phyloP scores from a whole-genome alignment of 1,284 basidiomycete genomes.

The Cutaneotrichosporon dermatis region DNA sequence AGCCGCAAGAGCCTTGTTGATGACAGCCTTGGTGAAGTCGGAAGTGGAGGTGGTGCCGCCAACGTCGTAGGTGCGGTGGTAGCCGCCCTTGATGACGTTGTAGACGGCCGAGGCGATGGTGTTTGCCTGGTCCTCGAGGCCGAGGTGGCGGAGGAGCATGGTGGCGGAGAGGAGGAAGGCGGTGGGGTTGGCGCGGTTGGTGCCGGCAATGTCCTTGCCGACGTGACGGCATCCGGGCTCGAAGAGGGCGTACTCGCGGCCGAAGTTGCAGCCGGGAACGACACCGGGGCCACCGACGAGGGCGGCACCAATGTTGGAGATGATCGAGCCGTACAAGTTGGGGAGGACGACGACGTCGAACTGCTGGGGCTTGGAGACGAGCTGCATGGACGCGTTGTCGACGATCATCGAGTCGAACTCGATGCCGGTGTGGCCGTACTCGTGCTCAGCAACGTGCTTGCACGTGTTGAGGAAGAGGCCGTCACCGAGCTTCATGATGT shows the following conservation, averaged over 20 bases:
- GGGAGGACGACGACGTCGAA: conserved; percentile 50
- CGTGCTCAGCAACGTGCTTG: conserved; percentile 84
- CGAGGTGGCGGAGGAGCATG: conserved; percentile 98
- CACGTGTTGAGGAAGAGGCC: conserved; percentile 99
- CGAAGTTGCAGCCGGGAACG: conserved; percentile 97
- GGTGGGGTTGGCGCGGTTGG: conserved; percentile 94
- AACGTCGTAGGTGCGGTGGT: conserved; percentile 92
- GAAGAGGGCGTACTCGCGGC: conserved; percentile 95
- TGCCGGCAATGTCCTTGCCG: conserved; percentile 96
- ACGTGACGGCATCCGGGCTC: conserved; percentile 99
- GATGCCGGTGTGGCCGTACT: conserved; percentile 89
- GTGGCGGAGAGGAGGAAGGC: conserved; percentile 97
- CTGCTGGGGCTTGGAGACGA: conserved; percentile 89
- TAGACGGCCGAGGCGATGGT: conserved; percentile 89
- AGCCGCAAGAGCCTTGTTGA: conserved; percentile 50
- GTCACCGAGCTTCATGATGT: conserved; percentile 99
- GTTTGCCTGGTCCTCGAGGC: conserved; percentile 91
- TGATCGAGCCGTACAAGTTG: conserved; percentile 83
- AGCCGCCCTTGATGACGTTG: conserved; percentile 83
- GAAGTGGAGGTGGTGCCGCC: conserved; percentile 84
- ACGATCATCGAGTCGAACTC: conserved; percentile 98
- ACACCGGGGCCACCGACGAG: conserved; percentile 97
- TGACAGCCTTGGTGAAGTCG: conserved; percentile 85
- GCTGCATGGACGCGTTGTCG: conserved; percentile 99
- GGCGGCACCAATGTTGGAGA: conserved; percentile 96